phyloP scores from a whole-genome alignment of 192 early-diverging fungal genomes.

The Phycomyces blakesleeanus region DNA sequence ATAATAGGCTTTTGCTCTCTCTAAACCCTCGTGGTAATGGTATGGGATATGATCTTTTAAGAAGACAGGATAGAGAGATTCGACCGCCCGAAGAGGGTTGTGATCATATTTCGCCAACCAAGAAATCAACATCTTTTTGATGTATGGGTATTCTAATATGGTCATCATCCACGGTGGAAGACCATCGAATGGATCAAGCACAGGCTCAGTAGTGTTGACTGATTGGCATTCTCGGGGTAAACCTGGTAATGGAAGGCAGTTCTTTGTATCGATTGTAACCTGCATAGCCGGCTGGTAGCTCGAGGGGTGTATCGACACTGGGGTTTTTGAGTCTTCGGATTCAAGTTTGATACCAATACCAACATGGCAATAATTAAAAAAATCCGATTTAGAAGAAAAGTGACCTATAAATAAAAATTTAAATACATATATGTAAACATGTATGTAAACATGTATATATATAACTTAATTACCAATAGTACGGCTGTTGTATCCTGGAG shows the following conservation, averaged over 20 bases:
- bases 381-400: slow-evolving; percentile 12
- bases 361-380: slow-evolving; percentile 35
- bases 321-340: slow-evolving; percentile 1
- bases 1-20: slow-evolving; percentile 14
- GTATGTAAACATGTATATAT: not conserved
- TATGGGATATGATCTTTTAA: slow-evolving; percentile 30
- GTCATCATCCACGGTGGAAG: not conserved
- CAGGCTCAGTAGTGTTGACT: not conserved
- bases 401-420: slow-evolving; percentile 1
- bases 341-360: slow-evolving; percentile 20
- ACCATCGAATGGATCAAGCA: slow-evolving; percentile 5
- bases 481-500: slow-evolving; percentile 34
- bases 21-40: slow-evolving; percentile 17
- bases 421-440: not conserved
- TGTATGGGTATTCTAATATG: too few species aligned
- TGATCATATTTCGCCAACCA: slow-evolving; percentile 7
- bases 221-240: not conserved
- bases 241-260: too few species aligned
- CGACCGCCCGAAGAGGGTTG: slow-evolving; percentile 22
- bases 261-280: slow-evolving; percentile 1
- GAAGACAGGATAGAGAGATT: slow-evolving; percentile 22
- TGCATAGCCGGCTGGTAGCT: slow-evolving; percentile 25
- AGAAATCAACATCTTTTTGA: not conserved
- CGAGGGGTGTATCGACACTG: slow-evolving; percentile 17
- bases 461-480: not conserved